A percentile compares a stretch with the other conserved stretches of the same genome.
Evolutionary conservation across 345 rosid genomes (phyloP).

Genomic region (Arabidopsis arenosa): DNA sequence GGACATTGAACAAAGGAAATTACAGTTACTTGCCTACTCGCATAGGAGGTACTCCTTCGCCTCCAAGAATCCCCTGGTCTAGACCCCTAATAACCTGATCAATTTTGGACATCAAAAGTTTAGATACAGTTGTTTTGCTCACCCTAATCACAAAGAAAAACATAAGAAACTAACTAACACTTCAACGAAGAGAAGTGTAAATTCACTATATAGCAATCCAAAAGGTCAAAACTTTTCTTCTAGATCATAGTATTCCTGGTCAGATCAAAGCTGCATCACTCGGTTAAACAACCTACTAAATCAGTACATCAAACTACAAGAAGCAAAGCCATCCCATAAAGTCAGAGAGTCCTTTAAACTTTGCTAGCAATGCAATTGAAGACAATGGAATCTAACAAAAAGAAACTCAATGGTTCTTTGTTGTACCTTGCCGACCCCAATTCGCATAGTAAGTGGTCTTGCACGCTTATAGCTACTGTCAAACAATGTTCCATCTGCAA

Average conservation of each 20-base stretch:
- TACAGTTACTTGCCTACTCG: constrained; percentile 58
- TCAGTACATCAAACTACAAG: background rate
- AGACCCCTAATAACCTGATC: constrained; percentile 81
- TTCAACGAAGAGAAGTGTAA: background rate
- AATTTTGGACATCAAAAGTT: background rate
- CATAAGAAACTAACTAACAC: background rate
- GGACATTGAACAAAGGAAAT: background rate
- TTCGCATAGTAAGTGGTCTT: constrained; percentile 91
- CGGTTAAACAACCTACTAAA: background rate
- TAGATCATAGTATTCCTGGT: background rate
- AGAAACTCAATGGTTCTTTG: background rate
- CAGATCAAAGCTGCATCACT: background rate
- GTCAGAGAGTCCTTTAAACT: constrained; percentile 7
- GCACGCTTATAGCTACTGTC: constrained; percentile 95
- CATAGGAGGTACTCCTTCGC: constrained; percentile 95
- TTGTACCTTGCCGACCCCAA: constrained; percentile 92
- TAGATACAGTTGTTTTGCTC: background rate
- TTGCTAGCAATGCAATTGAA: background rate
- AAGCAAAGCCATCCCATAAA: background rate
- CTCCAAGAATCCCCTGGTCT: constrained; percentile 93
- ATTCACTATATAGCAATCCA: background rate
- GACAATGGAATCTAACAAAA: background rate
- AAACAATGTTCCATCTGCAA: constrained; percentile 85
- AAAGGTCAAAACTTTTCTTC: constrained; percentile 19
- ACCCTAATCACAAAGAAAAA: constrained; percentile 7